Conservation (phyloP, 176 grass and related monocot genomes). For the Musa troglodytarum region DNA sequence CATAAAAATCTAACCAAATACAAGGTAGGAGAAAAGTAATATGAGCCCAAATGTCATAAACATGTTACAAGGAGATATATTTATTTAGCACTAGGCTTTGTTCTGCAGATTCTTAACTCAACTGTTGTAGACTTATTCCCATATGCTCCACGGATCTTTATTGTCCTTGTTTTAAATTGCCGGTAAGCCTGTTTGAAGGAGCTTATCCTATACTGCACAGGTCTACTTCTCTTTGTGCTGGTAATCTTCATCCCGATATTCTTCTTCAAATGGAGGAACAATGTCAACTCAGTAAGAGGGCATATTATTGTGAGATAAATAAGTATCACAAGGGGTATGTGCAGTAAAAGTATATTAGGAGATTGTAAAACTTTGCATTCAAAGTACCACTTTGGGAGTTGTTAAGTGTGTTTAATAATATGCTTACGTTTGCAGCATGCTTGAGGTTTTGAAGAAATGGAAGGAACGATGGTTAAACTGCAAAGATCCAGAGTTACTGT, state of each 20-base stretch:
- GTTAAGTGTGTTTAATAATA: not conserved
- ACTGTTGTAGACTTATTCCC: too few relatives aligned
- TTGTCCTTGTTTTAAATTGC: too few relatives aligned
- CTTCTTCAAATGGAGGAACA: conserved; percentile 42
- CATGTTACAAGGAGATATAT: too few relatives aligned
- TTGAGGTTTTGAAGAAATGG: conserved; percentile 62
- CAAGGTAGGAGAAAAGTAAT: too few relatives aligned
- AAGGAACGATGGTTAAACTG: conserved; percentile 57
- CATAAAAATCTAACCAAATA: too few relatives aligned
- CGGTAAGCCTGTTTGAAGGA: too few relatives aligned
- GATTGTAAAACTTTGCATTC: conserved; percentile 12
- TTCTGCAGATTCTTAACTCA: too few relatives aligned
- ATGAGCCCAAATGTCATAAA: too few relatives aligned
- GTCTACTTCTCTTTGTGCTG: conserved; percentile 56
- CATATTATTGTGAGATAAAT: conserved; percentile 42
- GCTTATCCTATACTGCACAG: conserved; percentile 22
- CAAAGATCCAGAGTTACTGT: conserved; percentile 45
- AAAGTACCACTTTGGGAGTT: not conserved
- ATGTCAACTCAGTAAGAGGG: conserved; percentile 36
- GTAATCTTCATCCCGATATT: conserved; percentile 68
- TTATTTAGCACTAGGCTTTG: too few relatives aligned
- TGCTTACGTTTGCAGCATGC: conserved; percentile 40
- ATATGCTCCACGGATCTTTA: too few relatives aligned
- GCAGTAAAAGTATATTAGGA: not conserved
- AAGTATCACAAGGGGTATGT: conserved; percentile 66